Conservation (phyloP, 805 yeast species). For the Crinitomyces ghanaensis region DNA sequence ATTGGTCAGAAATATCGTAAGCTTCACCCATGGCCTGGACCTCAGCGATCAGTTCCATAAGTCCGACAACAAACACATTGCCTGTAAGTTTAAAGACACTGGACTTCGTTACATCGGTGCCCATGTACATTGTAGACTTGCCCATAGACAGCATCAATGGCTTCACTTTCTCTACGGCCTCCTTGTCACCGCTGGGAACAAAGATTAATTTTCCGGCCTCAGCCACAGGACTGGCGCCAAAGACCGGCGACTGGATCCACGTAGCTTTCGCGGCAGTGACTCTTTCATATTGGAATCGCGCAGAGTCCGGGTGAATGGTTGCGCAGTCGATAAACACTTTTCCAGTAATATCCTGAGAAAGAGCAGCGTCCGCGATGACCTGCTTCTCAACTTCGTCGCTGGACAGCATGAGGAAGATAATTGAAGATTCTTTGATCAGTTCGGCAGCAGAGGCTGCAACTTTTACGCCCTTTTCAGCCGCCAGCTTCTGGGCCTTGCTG, state of each 20-base stretch:
- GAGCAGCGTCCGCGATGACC: slow-evolving; percentile 4
- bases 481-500: slow-evolving; percentile 9
- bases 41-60: slow-evolving; percentile 21
- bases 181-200: slow-evolving; percentile 17
- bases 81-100: slow-evolving; percentile 19
- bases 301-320: slow-evolving; percentile 22
- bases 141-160: slow-evolving; percentile 22
- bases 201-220: slow-evolving; percentile 18
- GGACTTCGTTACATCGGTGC: slow-evolving; percentile 19
- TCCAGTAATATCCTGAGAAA: slow-evolving; percentile 10
- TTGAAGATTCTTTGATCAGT: slow-evolving; percentile 7
- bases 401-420: slow-evolving; percentile 12
- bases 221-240: slow-evolving; percentile 22
- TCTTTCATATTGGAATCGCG: slow-evolving; percentile 8
- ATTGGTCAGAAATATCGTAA: slow-evolving; percentile 16
- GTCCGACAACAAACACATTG: slow-evolving; percentile 19
- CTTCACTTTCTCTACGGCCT: slow-evolving; percentile 13
- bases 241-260: slow-evolving; percentile 21
- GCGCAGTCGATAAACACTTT: slow-evolving; percentile 19
- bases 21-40: slow-evolving; percentile 19
- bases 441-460: slow-evolving; percentile 8
- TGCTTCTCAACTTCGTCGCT: slow-evolving; percentile 10
- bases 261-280: slow-evolving; percentile 13
- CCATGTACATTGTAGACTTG: slow-evolving; percentile 16
- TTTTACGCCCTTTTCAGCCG: slow-evolving; percentile 11